Conservation (phyloP, 2,329 filamentous ascomycete species). For the Hortaea sp. region DNA sequence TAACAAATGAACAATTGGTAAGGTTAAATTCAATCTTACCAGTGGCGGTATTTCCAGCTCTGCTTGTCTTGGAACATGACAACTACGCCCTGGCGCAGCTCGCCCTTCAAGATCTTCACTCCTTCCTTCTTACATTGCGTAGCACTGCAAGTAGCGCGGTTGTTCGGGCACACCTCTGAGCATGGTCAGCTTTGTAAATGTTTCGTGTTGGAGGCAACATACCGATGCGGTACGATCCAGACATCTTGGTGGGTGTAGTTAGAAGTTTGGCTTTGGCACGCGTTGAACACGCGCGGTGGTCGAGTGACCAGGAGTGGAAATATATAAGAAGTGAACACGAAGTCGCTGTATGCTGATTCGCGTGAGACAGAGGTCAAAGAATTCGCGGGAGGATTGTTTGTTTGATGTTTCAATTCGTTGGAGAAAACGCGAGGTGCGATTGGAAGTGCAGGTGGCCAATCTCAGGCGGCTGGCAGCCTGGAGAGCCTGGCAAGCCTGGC, state of each 20-base stretch:
- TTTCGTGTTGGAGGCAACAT: conserved; percentile 1
- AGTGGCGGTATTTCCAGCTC: conserved; percentile 73
- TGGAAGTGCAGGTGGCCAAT: too few relatives aligned
- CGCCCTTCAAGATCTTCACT: conserved; percentile 67
- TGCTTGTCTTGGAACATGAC: conserved; percentile 52
- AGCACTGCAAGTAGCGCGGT: conserved; percentile 65
- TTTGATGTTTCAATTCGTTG: too few relatives aligned
- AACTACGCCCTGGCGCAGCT: conserved; percentile 67
- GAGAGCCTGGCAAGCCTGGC: too few relatives aligned
- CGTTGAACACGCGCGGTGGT: background rate
- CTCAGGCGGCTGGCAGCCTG: too few relatives aligned
- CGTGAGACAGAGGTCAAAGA: too few relatives aligned
- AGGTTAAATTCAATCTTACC: conserved; percentile 45
- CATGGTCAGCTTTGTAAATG: background rate
- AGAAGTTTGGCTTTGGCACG: background rate
- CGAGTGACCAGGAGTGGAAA: too few relatives aligned
- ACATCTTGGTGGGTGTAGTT: conserved; percentile 8
- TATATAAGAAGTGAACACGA: too few relatives aligned
- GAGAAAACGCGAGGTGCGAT: too few relatives aligned
- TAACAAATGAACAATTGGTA: background rate
- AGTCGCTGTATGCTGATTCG: too few relatives aligned
- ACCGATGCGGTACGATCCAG: conserved; percentile 17
- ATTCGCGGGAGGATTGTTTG: too few relatives aligned
- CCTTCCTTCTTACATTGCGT: conserved; percentile 59
- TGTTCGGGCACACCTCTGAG: conserved; percentile 59